These are phyloP conservation scores for Fusarium armeniacum DNA, from an alignment of 2,329 filamentous ascomycete genomes.

Conservation along the genomic window DNA sequence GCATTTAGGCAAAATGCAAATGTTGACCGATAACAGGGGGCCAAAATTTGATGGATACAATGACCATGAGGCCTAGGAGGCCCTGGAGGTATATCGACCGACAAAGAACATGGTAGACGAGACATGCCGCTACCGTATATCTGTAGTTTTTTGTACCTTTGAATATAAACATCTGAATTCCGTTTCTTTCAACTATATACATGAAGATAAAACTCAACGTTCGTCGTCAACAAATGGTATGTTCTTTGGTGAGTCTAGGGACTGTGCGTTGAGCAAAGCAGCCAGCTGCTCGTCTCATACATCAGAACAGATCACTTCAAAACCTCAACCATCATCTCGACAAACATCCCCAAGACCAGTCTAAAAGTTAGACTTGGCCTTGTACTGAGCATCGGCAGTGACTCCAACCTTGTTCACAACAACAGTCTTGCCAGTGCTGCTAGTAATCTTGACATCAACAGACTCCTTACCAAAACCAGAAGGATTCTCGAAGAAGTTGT, in stretches of 20 bases:
- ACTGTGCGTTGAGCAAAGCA: conserved; percentile 5
- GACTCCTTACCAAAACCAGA: conserved; percentile 68
- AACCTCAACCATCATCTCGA: background rate
- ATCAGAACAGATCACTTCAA: background rate
- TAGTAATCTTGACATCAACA: conserved; percentile 70
- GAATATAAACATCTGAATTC: background rate
- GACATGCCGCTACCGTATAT: background rate
- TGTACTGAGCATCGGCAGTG: conserved; percentile 50
- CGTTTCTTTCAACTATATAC: conserved; percentile 34
- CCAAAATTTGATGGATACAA: background rate
- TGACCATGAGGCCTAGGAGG: background rate
- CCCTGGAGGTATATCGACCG: too few species aligned
- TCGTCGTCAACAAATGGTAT: background rate
- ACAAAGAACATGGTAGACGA: background rate
- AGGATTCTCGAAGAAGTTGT: conserved; percentile 74
- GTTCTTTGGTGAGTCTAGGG: background rate
- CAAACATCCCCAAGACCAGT: too few species aligned
- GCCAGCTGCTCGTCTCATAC: conserved; percentile 27
- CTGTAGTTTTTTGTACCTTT: too few species aligned
- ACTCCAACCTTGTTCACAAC: conserved; percentile 66
- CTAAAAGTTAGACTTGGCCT: conserved; percentile 54
- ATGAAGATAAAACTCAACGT: conserved; percentile 26
- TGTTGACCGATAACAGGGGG: too few species aligned
- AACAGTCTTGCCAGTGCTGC: conserved; percentile 64
- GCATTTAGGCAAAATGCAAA: background rate